Base-by-base conservation (phyloP, 345 rosid genomes). In the Clarkia xantiana region DNA sequence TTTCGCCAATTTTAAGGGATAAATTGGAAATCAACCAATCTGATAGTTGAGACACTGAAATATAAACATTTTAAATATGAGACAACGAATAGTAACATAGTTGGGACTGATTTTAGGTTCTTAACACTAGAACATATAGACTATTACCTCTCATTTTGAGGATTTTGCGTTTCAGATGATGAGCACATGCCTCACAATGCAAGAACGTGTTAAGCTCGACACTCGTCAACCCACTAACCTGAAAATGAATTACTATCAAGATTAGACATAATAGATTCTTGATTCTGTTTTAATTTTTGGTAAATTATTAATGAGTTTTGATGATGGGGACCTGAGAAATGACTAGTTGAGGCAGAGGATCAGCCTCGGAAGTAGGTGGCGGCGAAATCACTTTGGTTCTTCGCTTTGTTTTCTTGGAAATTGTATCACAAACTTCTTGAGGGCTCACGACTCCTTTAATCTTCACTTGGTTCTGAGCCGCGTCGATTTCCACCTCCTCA, bases 111-210 rank as follows among this genome's bases (percentile, higher is more conserved):
- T n/a, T n/a, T n/a, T n/a, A n/a, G n/a, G n/a, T 38, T 36, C 41
- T 2, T 13, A 51, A 17, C 40, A 6, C 0, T 14, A 10, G 41
- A 18, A 3, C 41, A 17, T 52, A 14, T 11, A 18, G 16, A 50
- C 9, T 22, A 6, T 23, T 29, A 86, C 96, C 97, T 83, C 84
- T 81, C 96, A 90, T 86, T 79, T 90, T 77, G 50, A 86, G 77
- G 47, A 90, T 86, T 70, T 73, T 86, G 59, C 51, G 79, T 67
- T 62, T 79, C 15, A 90, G 91, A 57, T 83, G 94, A 44, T 76
- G 86, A 4, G 98, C 96, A 64, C 98, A 90, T 50, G 79, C 89
- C 56, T 79, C 79, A 38, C 96, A 83, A 45, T 90, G 96, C 98
- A 90, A 82, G 66, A 78, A 72, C 29, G 81, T 78, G 36, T 62